Evolutionary conservation across 2,329 filamentous ascomycete genomes (phyloP), one percentile per base, ranked within the genome.

Genomic region (Lecanosticta acicola): DNA sequence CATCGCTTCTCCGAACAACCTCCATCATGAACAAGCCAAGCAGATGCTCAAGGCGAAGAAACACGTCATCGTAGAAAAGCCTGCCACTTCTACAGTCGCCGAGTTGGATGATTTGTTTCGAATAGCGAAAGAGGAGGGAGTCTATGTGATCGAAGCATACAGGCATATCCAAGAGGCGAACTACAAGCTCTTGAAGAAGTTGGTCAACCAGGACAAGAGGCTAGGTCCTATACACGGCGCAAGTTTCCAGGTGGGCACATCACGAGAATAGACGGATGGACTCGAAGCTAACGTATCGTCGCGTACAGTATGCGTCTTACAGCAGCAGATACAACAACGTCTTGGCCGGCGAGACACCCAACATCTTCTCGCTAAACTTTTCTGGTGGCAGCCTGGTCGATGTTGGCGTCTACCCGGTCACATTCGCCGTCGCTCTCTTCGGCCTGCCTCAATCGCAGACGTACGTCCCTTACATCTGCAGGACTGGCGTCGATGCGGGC

Each of bases 21-120:
- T 72, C 34, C 72, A 75, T 61, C 70, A 68, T 58, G 60, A 58
- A 32, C 72, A 74, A 49, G 69, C 71, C 13, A 71, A 70, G 48
- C 54, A 59, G 13, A 59, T 71, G 32, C 62, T 75, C 26, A 36
- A 56, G 3, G 71, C 68, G 2, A 65, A 67, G 41, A 75, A 74
- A 53, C 67, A 75, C 54, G 71, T 75, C 48, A 65, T 75, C 21
- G 59, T 75, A n/a, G 72, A 75, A 56, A 75, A 75, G 55, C 72
- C 72, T 3, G 67, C 70, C 0, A 71, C 70, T 19, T 68, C 64
- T 18, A 75, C 67, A 1, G 54, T 62, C 19, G 50, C 56, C 1
- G 70, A 75, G 51, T 62, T 74, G 3, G 64, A 71, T 29, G 60
- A 68, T 20, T 59, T 75, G 10, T 72, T 73, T 58, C 50, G 55